A percentile compares a stretch with the other conserved stretches of the same genome.
These are phyloP conservation scores for Phlebiopsis gigantea DNA, from an alignment of 768 basidiomycete genomes.

Conservation along the genomic window DNA sequence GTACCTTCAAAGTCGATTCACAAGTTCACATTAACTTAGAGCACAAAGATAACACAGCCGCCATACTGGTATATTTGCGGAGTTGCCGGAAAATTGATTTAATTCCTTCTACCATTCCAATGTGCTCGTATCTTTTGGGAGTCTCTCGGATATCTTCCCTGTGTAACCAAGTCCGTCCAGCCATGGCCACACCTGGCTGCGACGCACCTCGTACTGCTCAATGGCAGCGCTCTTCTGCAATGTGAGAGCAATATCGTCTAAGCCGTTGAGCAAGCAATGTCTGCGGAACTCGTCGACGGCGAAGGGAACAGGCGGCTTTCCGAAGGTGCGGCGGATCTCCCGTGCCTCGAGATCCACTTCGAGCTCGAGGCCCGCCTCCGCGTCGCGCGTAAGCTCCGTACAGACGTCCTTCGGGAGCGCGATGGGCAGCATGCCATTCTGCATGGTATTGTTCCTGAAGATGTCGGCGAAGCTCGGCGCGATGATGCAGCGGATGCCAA, in stretches of 20 bases:
- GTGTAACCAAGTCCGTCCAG: conserved; percentile 92
- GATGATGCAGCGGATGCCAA: conserved; percentile 57
- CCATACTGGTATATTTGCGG: no score
- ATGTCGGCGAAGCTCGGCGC: conserved; percentile 61
- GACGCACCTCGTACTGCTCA: conserved; percentile 67
- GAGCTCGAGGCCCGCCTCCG: conserved; percentile 43
- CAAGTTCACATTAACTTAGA: no score
- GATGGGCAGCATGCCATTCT: conserved; percentile 61
- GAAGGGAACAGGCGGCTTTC: conserved; percentile 70
- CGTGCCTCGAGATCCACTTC: conserved; percentile 58
- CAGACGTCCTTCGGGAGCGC: conserved; percentile 44
- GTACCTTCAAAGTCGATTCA: no score
- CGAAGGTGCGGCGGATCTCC: conserved; percentile 57
- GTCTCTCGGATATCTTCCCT: conserved; percentile 60
- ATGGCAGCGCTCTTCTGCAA: conserved; percentile 76
- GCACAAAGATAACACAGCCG: no score
- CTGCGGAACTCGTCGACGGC: conserved; percentile 84
- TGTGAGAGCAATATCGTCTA: conserved; percentile 96
- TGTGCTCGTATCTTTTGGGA: conserved; percentile 38
- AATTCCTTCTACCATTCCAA: conserved; percentile 87
- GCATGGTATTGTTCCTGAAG: conserved; percentile 57
- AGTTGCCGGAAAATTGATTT: no score
- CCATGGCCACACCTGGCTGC: conserved; percentile 89
- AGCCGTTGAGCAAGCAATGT: conserved; percentile 89
- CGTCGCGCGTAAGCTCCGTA: conserved; percentile 45